Evolutionary conservation across 176 grass and related monocot genomes (phyloP).

Genomic region (Hordeum vulgare): DNA sequence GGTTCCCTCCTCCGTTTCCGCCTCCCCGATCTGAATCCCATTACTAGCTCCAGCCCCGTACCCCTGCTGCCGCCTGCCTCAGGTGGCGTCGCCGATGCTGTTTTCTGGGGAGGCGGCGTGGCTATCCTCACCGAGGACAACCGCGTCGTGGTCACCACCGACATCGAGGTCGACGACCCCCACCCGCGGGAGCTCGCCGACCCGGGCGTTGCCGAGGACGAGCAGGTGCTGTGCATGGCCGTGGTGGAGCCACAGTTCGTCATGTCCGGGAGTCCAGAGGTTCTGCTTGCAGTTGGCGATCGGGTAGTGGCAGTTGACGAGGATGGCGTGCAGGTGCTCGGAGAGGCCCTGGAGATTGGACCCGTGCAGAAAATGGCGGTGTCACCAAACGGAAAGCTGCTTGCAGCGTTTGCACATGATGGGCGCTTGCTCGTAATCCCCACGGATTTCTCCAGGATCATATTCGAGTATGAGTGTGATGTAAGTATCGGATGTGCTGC

Average conservation of each 20-base stretch:
- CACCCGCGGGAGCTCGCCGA: conserved; percentile 63
- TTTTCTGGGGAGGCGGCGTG: conserved; percentile 88
- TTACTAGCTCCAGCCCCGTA: conserved; percentile 40
- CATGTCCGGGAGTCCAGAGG: conserved; percentile 87
- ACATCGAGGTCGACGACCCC: conserved; percentile 41
- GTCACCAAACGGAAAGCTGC: conserved; percentile 81
- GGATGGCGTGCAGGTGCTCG: conserved; percentile 74
- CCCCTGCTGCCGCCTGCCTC: conserved; percentile 48
- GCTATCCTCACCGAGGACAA: conserved; percentile 67
- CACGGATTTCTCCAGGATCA: conserved; percentile 83
- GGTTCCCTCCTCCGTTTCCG: conserved; percentile 75
- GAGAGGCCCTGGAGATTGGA: conserved; percentile 60
- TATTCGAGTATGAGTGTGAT: conserved; percentile 93
- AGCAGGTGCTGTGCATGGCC: conserved; percentile 67
- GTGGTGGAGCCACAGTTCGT: conserved; percentile 84
- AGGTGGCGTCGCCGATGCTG: conserved; percentile 66
- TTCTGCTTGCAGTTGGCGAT: conserved; percentile 76
- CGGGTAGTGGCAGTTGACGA: conserved; percentile 66
- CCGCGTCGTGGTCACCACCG: conserved; percentile 36
- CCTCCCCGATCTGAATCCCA: conserved; percentile 55
- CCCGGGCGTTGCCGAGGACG: conserved; percentile 60
- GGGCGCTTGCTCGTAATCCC: conserved; percentile 78
- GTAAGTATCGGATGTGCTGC: conserved; percentile 36
- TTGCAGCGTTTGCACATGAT: conserved; percentile 80
- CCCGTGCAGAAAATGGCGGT: conserved; percentile 95